These are phyloP conservation scores for Porphyrellus sp. DNA, from an alignment of 1,284 basidiomycete genomes.

Conservation along the genomic window DNA sequence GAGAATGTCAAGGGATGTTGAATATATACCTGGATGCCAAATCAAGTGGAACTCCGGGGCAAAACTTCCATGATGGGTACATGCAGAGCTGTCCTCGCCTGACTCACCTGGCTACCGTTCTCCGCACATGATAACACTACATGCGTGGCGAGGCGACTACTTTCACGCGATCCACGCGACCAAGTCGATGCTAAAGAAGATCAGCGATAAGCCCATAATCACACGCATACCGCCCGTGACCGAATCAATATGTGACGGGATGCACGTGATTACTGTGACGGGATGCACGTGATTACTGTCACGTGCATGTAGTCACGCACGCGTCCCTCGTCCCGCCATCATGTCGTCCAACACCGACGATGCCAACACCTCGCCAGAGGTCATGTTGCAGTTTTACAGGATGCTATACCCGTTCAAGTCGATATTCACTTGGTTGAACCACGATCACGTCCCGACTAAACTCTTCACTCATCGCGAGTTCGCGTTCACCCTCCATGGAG, in stretches of 20 bases:
- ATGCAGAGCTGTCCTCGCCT: not conserved
- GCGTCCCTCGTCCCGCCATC: constrained; percentile 2
- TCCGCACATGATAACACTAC: not conserved
- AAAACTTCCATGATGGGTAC: constrained; percentile 3
- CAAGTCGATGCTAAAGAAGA: too few relatives aligned
- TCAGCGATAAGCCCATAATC: too few relatives aligned
- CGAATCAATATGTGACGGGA: too few relatives aligned
- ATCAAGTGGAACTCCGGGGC: not conserved
- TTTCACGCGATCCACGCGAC: not conserved
- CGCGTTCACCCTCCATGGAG: constrained; percentile 90
- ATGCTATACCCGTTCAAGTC: constrained; percentile 94
- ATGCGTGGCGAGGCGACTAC: not conserved
- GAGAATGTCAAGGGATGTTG: not conserved
- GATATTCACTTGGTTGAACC: constrained; percentile 94
- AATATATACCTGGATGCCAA: constrained; percentile 8
- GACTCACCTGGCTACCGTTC: not conserved
- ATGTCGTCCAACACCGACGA: constrained; percentile 20
- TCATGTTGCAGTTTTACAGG: constrained; percentile 88
- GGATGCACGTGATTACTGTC: constrained; percentile 15
- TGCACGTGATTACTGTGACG: too few relatives aligned
- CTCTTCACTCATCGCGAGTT: constrained; percentile 94
- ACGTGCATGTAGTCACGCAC: constrained; percentile 26
- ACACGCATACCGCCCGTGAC: too few relatives aligned
- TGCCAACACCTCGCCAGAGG: constrained; percentile 38
- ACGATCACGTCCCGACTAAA: constrained; percentile 71